Evolutionary conservation across 1,284 basidiomycete species (phyloP), one percentile per base, ranked within the genome.

Genomic region (Cystobasidiaceae sp.): DNA sequence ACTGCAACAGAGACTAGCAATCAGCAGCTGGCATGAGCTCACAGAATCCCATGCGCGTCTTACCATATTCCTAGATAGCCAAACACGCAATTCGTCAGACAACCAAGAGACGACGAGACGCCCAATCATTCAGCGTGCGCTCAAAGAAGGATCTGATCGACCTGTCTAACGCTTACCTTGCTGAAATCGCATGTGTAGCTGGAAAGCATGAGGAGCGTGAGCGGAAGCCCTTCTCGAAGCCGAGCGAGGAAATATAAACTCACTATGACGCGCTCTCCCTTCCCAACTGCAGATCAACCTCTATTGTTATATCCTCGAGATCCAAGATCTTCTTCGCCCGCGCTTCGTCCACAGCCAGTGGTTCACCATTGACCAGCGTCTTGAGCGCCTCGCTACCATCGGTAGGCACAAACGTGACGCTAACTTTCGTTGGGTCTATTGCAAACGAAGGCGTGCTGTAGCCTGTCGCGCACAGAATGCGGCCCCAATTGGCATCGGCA

Each of bases 401-500:
- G 43, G 73, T 74, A 17, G 91, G 90, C 51, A 92, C 73, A 79
- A 98, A 96, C 0, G 89, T 84, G 30, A 97, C 93, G 67, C 84
- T 87, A 51, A 98, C 93, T 68, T 82, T 83, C 1, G 81, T 79
- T 0, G 93, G 92, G 71, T 90, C 84, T 67, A 97, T 81, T 1
- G 81, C 79, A 79, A 80, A 30, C 86, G 80, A 15, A 78, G 74
- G 5, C 84, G 58, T 81, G 13, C 93, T 84, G 66, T 93, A 94
- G 19, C 96, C 96, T 2, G 76, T 74, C 0, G 75, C 92, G 62
- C 91, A 89, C 27, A 98, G 85, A 71, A 98, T 89, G 46, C 96
- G 88, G 48, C 94, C 94, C 94, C 96, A 98, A 79, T 96, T 97
- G 69, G 91, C 91, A 71, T 94, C 93, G 79, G 96, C 88, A 34